Evolutionary conservation across 106 monocot genomes (phyloP).

Genomic region (Phalaenopsis aphrodite): DNA sequence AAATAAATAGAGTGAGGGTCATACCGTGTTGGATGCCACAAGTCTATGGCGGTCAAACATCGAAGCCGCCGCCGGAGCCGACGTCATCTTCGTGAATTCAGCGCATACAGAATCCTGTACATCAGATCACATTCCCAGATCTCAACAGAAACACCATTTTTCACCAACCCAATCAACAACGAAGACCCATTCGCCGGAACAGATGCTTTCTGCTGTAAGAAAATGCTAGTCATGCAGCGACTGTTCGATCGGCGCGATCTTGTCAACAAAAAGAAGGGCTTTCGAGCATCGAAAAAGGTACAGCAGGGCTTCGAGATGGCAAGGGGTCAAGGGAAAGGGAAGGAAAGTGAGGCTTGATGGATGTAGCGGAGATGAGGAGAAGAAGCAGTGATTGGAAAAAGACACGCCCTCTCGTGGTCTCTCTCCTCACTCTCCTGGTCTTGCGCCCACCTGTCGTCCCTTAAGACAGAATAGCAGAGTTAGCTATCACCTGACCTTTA

Average conservation of each 20-base stretch:
- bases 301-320: not conserved
- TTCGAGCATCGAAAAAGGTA: no score
- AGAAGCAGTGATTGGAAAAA: not conserved
- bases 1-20: not conserved
- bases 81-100: conserved; percentile 32
- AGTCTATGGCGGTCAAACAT: conserved; percentile 45
- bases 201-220: not conserved
- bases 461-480: not conserved
- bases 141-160: not conserved
- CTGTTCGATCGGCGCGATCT: not conserved
- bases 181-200: conserved; percentile 3
- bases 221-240: not conserved
- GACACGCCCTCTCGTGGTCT: not conserved
- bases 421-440: not conserved
- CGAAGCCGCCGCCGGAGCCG: conserved; percentile 45
- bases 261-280: not conserved
- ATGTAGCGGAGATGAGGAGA: not conserved
- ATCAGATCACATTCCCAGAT: conserved; percentile 30
- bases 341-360: not conserved
- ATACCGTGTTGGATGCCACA: conserved; percentile 44
- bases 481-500: not conserved
- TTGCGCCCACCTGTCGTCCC: not conserved
- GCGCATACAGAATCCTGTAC: not conserved
- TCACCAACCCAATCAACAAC: not conserved
- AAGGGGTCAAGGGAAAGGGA: not conserved